Conservation (phyloP, 2,329 filamentous ascomycete species). For the Penicillium paneum region DNA sequence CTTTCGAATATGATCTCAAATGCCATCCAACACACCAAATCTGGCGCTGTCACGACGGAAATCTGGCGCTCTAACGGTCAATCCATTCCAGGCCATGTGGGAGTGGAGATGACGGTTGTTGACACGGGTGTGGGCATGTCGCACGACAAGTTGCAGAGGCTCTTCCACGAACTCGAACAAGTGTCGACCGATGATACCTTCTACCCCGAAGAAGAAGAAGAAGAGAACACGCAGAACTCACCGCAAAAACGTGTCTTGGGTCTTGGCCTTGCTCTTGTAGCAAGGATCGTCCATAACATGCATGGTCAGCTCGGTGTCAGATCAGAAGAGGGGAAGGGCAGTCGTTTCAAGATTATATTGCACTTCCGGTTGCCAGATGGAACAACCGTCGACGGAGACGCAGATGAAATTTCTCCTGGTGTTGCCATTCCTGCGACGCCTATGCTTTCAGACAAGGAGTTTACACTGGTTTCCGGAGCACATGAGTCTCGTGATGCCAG, state of each 20-base stretch:
- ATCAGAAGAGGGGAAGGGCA: slow-evolving; percentile 77
- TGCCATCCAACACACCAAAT: slow-evolving; percentile 71
- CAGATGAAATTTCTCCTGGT: background rate
- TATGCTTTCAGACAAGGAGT: slow-evolving; percentile 34
- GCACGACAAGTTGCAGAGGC: slow-evolving; percentile 53
- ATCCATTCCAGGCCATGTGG: slow-evolving; percentile 52
- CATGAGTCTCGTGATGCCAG: slow-evolving; percentile 13
- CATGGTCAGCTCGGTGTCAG: slow-evolving; percentile 81
- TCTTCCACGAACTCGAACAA: slow-evolving; percentile 65
- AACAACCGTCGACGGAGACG: background rate
- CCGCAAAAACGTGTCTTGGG: slow-evolving; percentile 58
- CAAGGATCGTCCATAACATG: slow-evolving; percentile 83
- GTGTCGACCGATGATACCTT: slow-evolving; percentile 55
- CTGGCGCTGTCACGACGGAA: slow-evolving; percentile 68
- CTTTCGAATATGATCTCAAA: slow-evolving; percentile 82
- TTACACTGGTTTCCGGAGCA: slow-evolving; percentile 36
- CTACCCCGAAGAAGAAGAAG: slow-evolving; percentile 35
- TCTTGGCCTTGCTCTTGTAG: slow-evolving; percentile 82
- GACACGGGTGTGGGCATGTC: slow-evolving; percentile 71
- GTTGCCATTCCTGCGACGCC: slow-evolving; percentile 6
- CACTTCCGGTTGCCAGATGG: slow-evolving; percentile 63
- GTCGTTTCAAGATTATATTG: slow-evolving; percentile 75
- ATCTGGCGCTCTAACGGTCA: slow-evolving; percentile 54
- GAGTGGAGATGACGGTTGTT: slow-evolving; percentile 70
- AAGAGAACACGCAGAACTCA: slow-evolving; percentile 20